These are phyloP conservation scores for Paracoccidioides lutzii DNA, from an alignment of 2,329 filamentous ascomycete species.

Conservation along the genomic window DNA sequence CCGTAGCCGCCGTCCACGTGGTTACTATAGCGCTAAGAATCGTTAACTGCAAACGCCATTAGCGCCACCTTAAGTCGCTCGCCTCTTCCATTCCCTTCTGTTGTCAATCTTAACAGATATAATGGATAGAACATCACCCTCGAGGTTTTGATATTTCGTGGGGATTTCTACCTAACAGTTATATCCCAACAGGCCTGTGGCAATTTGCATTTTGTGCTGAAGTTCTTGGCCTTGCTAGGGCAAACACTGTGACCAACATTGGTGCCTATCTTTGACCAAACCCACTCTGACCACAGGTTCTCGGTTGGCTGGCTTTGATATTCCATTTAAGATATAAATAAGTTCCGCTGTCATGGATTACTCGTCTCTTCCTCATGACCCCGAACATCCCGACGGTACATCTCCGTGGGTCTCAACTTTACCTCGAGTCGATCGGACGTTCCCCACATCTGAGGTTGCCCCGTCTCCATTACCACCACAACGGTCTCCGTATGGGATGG, in stretches of 20 bases:
- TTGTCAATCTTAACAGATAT: neutral
- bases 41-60: neutral
- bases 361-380: conserved; percentile 44
- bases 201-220: neutral
- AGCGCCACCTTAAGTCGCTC: neutral
- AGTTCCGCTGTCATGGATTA: conserved; percentile 48
- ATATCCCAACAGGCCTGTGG: neutral
- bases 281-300: neutral
- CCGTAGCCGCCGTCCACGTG: neutral
- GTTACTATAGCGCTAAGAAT: neutral
- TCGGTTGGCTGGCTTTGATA: neutral
- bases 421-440: conserved; percentile 39
- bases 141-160: neutral
- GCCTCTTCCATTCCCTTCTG: neutral
- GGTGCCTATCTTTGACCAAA: neutral
- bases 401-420: conserved; percentile 54
- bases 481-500: conserved; percentile 21
- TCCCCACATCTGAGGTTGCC: conserved; percentile 27
- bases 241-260: neutral
- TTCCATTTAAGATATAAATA: neutral
- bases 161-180: neutral
- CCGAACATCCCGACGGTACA: conserved; percentile 43
- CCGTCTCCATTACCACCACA: conserved; percentile 30
- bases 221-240: neutral
- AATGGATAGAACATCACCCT: neutral